These are phyloP conservation scores for Cucurbita ficifolia DNA, from an alignment of 306 rosid genomes.

Conservation along the genomic window DNA sequence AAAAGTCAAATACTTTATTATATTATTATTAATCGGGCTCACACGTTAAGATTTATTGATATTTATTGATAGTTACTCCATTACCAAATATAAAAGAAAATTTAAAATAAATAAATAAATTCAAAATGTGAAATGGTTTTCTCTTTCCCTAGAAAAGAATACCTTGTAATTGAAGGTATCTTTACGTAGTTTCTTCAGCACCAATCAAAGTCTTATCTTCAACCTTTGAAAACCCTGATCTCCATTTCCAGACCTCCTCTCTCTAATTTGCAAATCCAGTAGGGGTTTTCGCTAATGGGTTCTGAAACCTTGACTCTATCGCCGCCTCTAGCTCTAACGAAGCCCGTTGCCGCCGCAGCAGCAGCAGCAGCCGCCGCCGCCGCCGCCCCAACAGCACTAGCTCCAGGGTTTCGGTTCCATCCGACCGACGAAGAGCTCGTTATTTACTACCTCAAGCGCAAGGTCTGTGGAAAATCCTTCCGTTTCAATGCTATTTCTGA, in stretches of 20 bases:
- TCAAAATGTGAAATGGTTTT: conserved; percentile 5
- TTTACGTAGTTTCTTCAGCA: conserved; percentile 65
- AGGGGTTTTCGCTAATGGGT: conserved; percentile 29
- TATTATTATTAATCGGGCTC: no score
- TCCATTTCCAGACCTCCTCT: conserved; percentile 10
- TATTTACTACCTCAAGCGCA: conserved; percentile 88
- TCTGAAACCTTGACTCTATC: conserved; percentile 29
- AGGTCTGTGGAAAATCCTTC: conserved; percentile 62
- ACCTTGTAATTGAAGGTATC: conserved; percentile 99
- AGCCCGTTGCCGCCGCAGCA: conserved; percentile 14
- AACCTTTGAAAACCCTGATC: conserved; percentile 41
- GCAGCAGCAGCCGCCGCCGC: conserved; percentile 44
- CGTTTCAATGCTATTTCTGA: conserved; percentile 87
- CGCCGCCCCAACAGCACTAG: conserved; percentile 63
- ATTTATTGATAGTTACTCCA: neutral
- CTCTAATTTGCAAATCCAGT: neutral
- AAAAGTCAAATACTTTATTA: no score
- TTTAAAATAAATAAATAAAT: neutral
- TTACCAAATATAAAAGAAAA: neutral
- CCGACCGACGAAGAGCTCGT: conserved; percentile 96
- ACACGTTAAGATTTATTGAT: no score
- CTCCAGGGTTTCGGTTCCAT: conserved; percentile 95
- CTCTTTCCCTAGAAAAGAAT: conserved; percentile 24
- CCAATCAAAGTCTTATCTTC: conserved; percentile 58
- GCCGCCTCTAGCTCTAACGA: conserved; percentile 12